Base-by-base conservation (phyloP, 2,329 filamentous ascomycete species). In the Calonectria crousiana region DNA sequence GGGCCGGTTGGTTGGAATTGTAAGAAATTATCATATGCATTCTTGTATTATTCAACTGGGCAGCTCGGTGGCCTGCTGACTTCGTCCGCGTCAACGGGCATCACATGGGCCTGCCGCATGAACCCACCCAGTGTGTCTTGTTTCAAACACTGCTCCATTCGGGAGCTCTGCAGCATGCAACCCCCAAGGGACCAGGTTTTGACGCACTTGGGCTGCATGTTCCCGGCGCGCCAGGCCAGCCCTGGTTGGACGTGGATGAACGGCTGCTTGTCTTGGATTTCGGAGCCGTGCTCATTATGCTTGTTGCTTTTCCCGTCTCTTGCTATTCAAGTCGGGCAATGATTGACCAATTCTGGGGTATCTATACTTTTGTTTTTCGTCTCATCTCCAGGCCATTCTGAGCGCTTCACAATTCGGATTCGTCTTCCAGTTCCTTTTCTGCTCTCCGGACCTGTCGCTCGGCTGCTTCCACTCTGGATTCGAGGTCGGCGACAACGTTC, bases 401-500 rank as follows among this genome's bases (percentile, higher is more conserved):
- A 41, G 18, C n/a, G 11, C 36, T 32, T 81, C 77, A 81, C 73
- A 81, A 53, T n/a, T 81, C 79, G 34, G 78, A 74, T 52, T 79
- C 79, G 23, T 76, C 78, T 30, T 81, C 79, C 23, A 76, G 30
- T 30, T 81, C 78, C 23, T 77, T 89, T 84, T 95, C 94, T 66
- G 87, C 87, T 80, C 93, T 89, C 81, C 91, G 88, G 3, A 96
- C 87, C 11, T 87, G 87, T 69, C 91, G 89, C 85, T 97, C 95
- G 10, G 92, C 89, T 74, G 88, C 87, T 83, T 91, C 90, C 16
- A 96, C 84, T 65, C 93, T 88, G 41, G 90, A 89, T 84, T 97
- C 94, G 81, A 93, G 92, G 67, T 93, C 91, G 28, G 93, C 93
- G 86, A 95, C 93, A 72, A 90, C 90, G 78, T 92, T 90, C 0